Evolutionary conservation across 371 early-diverging fungal species (phyloP).

Genomic region (Syncephalastrum contaminatum): DNA sequence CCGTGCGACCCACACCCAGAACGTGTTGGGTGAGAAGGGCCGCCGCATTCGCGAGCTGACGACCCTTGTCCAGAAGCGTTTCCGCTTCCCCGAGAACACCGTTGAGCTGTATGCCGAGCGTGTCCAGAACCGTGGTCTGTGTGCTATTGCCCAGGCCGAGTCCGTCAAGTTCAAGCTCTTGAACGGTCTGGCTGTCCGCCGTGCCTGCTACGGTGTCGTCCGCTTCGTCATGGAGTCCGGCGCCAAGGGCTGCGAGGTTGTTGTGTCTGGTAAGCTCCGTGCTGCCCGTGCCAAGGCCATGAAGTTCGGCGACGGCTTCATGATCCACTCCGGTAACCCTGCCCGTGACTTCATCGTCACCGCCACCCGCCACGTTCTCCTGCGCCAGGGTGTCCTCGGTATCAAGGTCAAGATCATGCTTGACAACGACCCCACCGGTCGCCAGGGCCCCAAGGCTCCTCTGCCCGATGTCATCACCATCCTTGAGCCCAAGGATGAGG

Average conservation of each 20-base stretch:
- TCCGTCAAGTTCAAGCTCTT: conserved; percentile 98
- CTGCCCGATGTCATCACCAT: conserved; percentile 98
- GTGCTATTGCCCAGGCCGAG: conserved; percentile 99
- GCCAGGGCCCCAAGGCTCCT: conserved; percentile 94
- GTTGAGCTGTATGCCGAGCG: conserved; percentile 99
- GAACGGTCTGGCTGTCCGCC: conserved; percentile 96
- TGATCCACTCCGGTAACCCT: conserved; percentile 99
- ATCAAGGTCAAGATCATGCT: conserved; percentile 99
- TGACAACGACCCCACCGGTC: conserved; percentile 96
- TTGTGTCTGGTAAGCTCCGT: conserved; percentile 99
- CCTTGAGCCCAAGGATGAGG: conserved; percentile 90
- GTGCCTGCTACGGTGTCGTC: conserved; percentile 98
- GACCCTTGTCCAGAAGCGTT: conserved; percentile 97
- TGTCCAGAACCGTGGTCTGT: conserved; percentile 98
- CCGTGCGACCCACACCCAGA: conserved; percentile 98
- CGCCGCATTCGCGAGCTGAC: conserved; percentile 99
- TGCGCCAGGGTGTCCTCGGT: conserved; percentile 99
- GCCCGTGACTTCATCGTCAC: conserved; percentile 97
- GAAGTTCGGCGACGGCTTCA: conserved; percentile 99
- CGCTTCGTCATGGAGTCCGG: conserved; percentile 99
- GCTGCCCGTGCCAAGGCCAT: conserved; percentile 99
- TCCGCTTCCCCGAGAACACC: conserved; percentile 97
- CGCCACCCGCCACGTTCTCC: conserved; percentile 97
- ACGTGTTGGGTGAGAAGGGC: conserved; percentile 98
- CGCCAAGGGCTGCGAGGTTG: conserved; percentile 99